A percentile compares a stretch with the other conserved stretches of the same genome.
Evolutionary conservation across 208 protist genomes (phyloP).

Genomic region (Trypanosoma conorhini): DNA sequence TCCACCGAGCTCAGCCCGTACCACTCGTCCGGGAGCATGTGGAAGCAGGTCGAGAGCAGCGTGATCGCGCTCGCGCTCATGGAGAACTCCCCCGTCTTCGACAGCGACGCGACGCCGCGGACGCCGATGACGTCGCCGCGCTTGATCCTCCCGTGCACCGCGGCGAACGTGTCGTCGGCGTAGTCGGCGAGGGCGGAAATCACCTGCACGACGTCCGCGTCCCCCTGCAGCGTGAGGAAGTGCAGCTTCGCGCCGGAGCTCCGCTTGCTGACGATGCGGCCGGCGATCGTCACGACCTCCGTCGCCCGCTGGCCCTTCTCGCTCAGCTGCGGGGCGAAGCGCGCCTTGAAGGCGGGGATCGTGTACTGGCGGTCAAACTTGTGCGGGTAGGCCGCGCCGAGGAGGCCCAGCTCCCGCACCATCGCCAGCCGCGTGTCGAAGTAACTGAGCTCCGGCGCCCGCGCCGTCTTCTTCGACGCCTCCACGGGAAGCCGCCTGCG

Average conservation of each 20-base stretch:
- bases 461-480: conserved; percentile 55
- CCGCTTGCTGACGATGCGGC: conserved; percentile 82
- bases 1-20: conserved; percentile 95
- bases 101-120: conserved; percentile 86
- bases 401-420: conserved; percentile 84
- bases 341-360: conserved; percentile 87
- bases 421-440: conserved; percentile 87
- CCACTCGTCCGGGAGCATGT: conserved; percentile 97
- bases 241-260: conserved; percentile 93
- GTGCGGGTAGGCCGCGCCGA: conserved; percentile 97
- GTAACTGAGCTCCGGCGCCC: conserved; percentile 68
- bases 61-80: conserved; percentile 84
- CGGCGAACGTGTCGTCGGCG: conserved; percentile 74
- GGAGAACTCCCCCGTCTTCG: conserved; percentile 91
- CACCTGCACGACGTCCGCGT: conserved; percentile 96
- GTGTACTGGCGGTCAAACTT: conserved; percentile 94
- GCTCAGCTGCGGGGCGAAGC: conserved; percentile 65
- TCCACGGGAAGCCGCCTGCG: conserved; percentile 45
- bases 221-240: conserved; percentile 97
- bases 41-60: conserved; percentile 97
- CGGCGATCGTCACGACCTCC: conserved; percentile 87
- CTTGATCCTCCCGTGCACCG: conserved; percentile 89
- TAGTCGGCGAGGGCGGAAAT: conserved; percentile 76
- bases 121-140: conserved; percentile 99
- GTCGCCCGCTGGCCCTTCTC: conserved; percentile 47